Percentiles rank a stretch among this genome's conserved stretches.
phyloP scores from a whole-genome alignment of 176 grass and related monocot genomes.

The Oryza nivara region DNA sequence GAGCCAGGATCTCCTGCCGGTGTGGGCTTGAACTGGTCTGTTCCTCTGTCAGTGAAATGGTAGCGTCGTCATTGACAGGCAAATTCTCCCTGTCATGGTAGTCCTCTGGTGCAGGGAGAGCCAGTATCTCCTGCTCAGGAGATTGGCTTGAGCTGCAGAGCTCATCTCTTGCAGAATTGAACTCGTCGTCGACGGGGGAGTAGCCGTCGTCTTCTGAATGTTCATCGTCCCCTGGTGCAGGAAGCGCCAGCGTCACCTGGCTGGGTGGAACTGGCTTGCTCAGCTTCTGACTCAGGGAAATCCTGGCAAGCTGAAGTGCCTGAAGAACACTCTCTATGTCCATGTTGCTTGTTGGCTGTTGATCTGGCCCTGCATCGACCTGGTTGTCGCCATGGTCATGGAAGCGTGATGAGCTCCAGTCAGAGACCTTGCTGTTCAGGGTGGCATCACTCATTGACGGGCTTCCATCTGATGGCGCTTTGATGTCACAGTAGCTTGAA shows the following conservation, averaged over 20 bases:
- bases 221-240: constrained; percentile 39
- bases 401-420: constrained; percentile 47
- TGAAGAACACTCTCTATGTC: constrained; percentile 64
- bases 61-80: background rate
- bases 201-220: constrained; percentile 29
- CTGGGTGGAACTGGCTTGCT: constrained; percentile 45
- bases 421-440: constrained; percentile 43
- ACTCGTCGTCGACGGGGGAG: background rate
- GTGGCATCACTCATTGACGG: constrained; percentile 34
- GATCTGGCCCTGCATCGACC: constrained; percentile 28
- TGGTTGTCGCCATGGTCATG: constrained; percentile 48
- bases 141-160: constrained; percentile 29
- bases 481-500: constrained; percentile 32
- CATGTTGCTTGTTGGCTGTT: constrained; percentile 13
- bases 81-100: constrained; percentile 33
- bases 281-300: constrained; percentile 62
- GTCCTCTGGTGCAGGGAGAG: constrained; percentile 46
- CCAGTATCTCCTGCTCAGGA: constrained; percentile 43
- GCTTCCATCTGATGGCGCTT: constrained; percentile 50
- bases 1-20: constrained; percentile 45
- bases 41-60: constrained; percentile 17
- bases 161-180: constrained; percentile 29
- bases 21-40: background rate
- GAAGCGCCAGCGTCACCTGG: constrained; percentile 56
- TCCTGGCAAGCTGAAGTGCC: constrained; percentile 69